Evolutionary conservation across 306 rosid species (phyloP).

Genomic region (Acacia crassicarpa): DNA sequence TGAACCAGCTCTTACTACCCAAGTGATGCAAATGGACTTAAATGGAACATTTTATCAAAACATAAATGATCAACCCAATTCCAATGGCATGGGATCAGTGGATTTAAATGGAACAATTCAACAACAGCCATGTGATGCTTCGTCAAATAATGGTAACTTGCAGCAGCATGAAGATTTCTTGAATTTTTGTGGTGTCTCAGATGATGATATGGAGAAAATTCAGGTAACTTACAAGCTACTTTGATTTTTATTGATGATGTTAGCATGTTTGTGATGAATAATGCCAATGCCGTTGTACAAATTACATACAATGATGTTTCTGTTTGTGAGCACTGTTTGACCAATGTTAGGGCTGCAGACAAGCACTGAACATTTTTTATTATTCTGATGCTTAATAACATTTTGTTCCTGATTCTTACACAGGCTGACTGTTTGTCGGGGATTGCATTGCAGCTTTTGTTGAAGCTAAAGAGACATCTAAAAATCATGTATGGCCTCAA

Average conservation of each 20-base stretch:
- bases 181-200: constrained; percentile 49
- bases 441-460: constrained; percentile 84
- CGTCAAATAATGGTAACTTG: constrained; percentile 39
- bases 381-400: neutral
- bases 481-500: constrained; percentile 79
- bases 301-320: neutral
- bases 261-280: constrained; percentile 1
- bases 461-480: constrained; percentile 92
- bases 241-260: constrained; percentile 9
- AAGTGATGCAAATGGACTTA: constrained; percentile 48
- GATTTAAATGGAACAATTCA: constrained; percentile 72
- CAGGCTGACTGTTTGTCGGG: constrained; percentile 85
- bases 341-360: constrained; percentile 8
- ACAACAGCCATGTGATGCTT: constrained; percentile 49
- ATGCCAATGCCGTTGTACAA: neutral
- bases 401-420: constrained; percentile 28
- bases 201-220: constrained; percentile 68
- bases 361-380: neutral
- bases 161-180: constrained; percentile 38
- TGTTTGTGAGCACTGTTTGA: neutral
- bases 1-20: constrained; percentile 33
- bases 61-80: constrained; percentile 30
- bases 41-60: constrained; percentile 53
- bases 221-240: constrained; percentile 55
- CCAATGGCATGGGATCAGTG: constrained; percentile 43